Evolutionary conservation across 2,329 filamentous ascomycete genomes (phyloP).

Genomic region (Clathrospora elynae): DNA sequence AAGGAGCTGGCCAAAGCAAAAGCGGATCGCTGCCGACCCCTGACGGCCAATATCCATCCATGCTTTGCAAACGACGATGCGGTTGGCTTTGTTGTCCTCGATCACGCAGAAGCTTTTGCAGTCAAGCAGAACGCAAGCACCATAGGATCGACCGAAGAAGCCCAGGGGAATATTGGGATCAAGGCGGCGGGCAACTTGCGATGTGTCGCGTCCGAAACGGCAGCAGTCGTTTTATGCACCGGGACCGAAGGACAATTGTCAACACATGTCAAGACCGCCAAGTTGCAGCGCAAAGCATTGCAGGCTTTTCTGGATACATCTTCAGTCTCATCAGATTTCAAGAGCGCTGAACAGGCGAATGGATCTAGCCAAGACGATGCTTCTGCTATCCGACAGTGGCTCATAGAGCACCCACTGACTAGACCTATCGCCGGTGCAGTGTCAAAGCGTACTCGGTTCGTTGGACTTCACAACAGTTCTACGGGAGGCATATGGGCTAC

Average conservation of each 20-base stretch:
- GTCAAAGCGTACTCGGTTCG: slow-evolving; percentile 55
- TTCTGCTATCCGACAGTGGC: slow-evolving; percentile 48
- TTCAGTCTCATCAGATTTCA: too few species aligned
- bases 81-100: slow-evolving; percentile 53
- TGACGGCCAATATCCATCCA: slow-evolving; percentile 27
- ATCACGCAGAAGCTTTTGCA: slow-evolving; percentile 55
- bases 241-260: slow-evolving; percentile 17
- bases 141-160: slow-evolving; percentile 49
- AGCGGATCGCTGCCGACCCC: slow-evolving; percentile 34
- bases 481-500: slow-evolving; percentile 54
- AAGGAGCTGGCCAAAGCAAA: slow-evolving; percentile 28
- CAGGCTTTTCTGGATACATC: slow-evolving; percentile 47
- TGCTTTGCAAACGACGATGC: slow-evolving; percentile 44
- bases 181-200: slow-evolving; percentile 43
- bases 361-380: slow-evolving; percentile 19
- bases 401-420: slow-evolving; percentile 52
- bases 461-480: slow-evolving; percentile 53
- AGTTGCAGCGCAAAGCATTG: slow-evolving; percentile 51
- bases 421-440: slow-evolving; percentile 54
- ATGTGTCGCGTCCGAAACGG: slow-evolving; percentile 44
- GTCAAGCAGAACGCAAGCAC: slow-evolving; percentile 53
- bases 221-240: slow-evolving; percentile 35
- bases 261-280: slow-evolving; percentile 35
- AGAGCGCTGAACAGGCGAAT: neutral
- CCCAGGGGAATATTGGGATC: slow-evolving; percentile 34